A percentile compares a stretch with the other conserved stretches of the same genome.
Conservation (phyloP, 768 basidiomycete species). For the Tephrocybe sp. region DNA sequence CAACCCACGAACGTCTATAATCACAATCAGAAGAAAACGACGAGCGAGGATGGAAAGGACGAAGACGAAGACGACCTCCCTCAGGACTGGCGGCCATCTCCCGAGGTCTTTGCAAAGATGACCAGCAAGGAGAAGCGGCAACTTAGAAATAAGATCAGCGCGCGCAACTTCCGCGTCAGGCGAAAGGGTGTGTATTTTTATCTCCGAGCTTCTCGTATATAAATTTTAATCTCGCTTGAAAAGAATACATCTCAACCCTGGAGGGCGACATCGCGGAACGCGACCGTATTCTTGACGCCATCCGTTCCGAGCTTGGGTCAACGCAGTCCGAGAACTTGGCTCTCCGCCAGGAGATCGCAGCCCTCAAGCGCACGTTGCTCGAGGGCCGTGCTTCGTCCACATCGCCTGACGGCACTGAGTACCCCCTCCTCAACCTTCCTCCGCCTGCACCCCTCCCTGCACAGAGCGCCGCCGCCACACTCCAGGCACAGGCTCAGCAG, state of each 20-base stretch:
- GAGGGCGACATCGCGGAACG: constrained; percentile 93
- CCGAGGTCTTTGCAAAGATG: constrained; percentile 96
- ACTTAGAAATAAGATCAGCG: constrained; percentile 94
- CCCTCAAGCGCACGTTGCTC: constrained; percentile 74
- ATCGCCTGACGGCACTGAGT: constrained; percentile 13
- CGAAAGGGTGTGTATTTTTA: constrained; percentile 70
- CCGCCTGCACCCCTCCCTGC: constrained; percentile 50
- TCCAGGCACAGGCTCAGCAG: constrained; percentile 17
- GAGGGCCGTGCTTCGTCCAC: constrained; percentile 54
- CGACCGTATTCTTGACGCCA: constrained; percentile 86
- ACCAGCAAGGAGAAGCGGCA: constrained; percentile 95
- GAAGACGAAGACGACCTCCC: constrained; percentile 55
- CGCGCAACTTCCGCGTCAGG: constrained; percentile 91
- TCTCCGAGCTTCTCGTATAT: constrained; percentile 9
- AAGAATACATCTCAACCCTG: constrained; percentile 93
- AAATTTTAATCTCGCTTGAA: constrained; percentile 7
- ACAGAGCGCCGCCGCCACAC: constrained; percentile 36
- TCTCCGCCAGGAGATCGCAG: constrained; percentile 71
- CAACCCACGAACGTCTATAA: constrained; percentile 19
- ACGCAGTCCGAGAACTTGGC: constrained; percentile 82
- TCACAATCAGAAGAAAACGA: constrained; percentile 7
- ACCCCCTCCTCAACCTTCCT: constrained; percentile 41
- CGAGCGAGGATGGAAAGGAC: constrained; percentile 25
- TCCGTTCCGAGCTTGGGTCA: constrained; percentile 79
- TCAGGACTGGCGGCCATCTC: constrained; percentile 83